A percentile compares a stretch with the other conserved stretches of the same genome.
Conservation (phyloP, 2,329 filamentous ascomycete species). For the Thermoascus crustaceus region DNA sequence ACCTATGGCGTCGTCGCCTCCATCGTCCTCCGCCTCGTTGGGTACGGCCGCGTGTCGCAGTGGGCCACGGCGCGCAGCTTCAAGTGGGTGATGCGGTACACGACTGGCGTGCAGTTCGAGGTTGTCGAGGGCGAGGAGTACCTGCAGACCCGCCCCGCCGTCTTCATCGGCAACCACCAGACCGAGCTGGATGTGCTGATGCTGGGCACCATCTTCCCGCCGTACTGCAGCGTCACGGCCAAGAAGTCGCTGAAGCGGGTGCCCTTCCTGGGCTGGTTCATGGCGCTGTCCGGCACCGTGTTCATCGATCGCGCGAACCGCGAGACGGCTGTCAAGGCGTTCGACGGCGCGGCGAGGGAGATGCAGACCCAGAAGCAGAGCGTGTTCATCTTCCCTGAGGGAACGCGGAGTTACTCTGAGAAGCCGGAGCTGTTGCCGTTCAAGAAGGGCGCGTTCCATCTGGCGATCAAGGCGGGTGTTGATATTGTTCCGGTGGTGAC, state of each 20-base stretch:
- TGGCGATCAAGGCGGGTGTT: slow-evolving; percentile 87
- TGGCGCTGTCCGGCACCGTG: slow-evolving; percentile 74
- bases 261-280: slow-evolving; percentile 93
- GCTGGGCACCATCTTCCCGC: slow-evolving; percentile 81
- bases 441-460: slow-evolving; percentile 97
- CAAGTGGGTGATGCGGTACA: slow-evolving; percentile 65
- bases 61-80: slow-evolving; percentile 76
- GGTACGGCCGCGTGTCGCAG: slow-evolving; percentile 69
- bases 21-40: slow-evolving; percentile 60
- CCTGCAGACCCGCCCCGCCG: slow-evolving; percentile 66
- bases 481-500: slow-evolving; percentile 81
- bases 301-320: slow-evolving; percentile 91
- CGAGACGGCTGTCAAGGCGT: slow-evolving; percentile 72
- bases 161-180: slow-evolving; percentile 94
- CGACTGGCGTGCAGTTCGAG: slow-evolving; percentile 70
- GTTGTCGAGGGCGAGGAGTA: slow-evolving; percentile 58
- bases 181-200: slow-evolving; percentile 90
- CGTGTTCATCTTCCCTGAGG: slow-evolving; percentile 59
- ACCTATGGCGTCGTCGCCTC: slow-evolving; percentile 69
- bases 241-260: slow-evolving; percentile 73
- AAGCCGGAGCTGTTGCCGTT: slow-evolving; percentile 82
- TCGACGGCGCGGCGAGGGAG: slow-evolving; percentile 71
- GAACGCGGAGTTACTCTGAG: slow-evolving; percentile 80
- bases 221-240: slow-evolving; percentile 85
- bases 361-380: slow-evolving; percentile 63